Percentiles rank a stretch among this genome's conserved stretches.
phyloP scores from a whole-genome alignment of 768 basidiomycete genomes.

The Xanthoconium purpureum region DNA sequence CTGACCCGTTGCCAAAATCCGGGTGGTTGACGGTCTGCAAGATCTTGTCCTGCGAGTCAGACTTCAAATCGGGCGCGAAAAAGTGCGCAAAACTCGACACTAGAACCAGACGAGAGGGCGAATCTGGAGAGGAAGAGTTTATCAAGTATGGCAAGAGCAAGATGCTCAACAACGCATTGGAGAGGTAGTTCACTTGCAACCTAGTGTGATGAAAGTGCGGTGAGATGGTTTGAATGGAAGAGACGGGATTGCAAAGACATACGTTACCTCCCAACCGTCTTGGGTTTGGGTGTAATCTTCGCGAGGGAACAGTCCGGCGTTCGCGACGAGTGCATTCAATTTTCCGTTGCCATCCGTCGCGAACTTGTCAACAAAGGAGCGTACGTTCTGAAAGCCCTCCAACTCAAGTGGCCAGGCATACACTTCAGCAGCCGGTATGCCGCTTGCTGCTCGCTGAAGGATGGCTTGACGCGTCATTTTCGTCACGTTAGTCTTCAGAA shows the following conservation, averaged over 20 bases:
- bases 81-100: constrained; percentile 33
- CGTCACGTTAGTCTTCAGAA: neutral
- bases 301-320: constrained; percentile 23
- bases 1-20: constrained; percentile 22
- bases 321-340: constrained; percentile 32
- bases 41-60: constrained; percentile 14
- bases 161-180: constrained; percentile 32
- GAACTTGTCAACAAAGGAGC: constrained; percentile 32
- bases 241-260: constrained; percentile 1
- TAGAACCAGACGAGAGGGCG: constrained; percentile 29
- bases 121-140: constrained; percentile 18
- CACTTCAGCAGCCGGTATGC: constrained; percentile 11
- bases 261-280: constrained; percentile 52
- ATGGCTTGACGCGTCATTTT: constrained; percentile 9
- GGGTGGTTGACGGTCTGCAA: constrained; percentile 24
- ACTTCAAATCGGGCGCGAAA: constrained; percentile 1
- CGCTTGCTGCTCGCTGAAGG: constrained; percentile 10
- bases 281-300: constrained; percentile 27
- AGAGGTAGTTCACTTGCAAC: constrained; percentile 36
- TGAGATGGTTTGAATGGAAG: neutral
- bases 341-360: constrained; percentile 15
- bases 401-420: constrained; percentile 35
- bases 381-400: constrained; percentile 30
- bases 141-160: constrained; percentile 35
- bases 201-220: constrained; percentile 14